A percentile compares a stretch with the other conserved stretches of the same genome.
These are phyloP conservation scores for Gnomoniopsis smithogilvyi DNA, from an alignment of 2,329 filamentous ascomycete species.

Conservation along the genomic window DNA sequence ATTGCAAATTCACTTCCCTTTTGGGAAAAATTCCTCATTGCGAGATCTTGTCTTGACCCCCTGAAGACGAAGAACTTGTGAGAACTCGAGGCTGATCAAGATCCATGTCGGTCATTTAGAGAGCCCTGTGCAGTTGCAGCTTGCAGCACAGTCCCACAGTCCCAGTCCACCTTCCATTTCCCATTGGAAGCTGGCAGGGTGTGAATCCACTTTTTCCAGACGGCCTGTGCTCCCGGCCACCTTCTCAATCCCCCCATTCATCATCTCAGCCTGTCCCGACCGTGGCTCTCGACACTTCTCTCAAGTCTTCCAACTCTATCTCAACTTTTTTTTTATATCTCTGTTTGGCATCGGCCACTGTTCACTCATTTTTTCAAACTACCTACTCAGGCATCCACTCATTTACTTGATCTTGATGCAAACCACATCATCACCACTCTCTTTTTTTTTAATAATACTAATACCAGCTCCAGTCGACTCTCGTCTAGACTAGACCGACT, in stretches of 20 bases:
- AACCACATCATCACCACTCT: conserved; percentile 40
- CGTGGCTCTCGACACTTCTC: conserved; percentile 14
- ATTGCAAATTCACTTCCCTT: too few relatives aligned
- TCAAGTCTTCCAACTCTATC: not conserved
- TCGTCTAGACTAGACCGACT: conserved; percentile 31
- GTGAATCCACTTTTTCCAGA: conserved; percentile 18
- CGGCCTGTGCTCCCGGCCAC: conserved; percentile 21
- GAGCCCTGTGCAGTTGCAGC: conserved; percentile 18
- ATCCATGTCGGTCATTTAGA: conserved; percentile 20
- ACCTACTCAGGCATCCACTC: conserved; percentile 29
- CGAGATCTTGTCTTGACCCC: conserved; percentile 19
- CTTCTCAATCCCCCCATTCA: conserved; percentile 18
- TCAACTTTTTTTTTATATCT: conserved; percentile 17
- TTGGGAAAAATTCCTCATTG: conserved; percentile 11
- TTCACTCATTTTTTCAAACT: conserved; percentile 54
- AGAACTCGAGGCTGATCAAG: conserved; percentile 19
- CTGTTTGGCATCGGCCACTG: conserved; percentile 48
- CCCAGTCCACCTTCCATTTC: not conserved
- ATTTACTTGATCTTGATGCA: conserved; percentile 24
- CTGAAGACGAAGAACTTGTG: conserved; percentile 17
- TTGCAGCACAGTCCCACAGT: conserved; percentile 16
- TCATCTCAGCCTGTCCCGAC: conserved; percentile 13
- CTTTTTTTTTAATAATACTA: conserved; percentile 51
- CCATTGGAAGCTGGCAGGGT: not conserved
- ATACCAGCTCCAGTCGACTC: conserved; percentile 48